Base-by-base conservation (phyloP, 176 grass and related monocot genomes). In the Calamus simplicifolius region DNA sequence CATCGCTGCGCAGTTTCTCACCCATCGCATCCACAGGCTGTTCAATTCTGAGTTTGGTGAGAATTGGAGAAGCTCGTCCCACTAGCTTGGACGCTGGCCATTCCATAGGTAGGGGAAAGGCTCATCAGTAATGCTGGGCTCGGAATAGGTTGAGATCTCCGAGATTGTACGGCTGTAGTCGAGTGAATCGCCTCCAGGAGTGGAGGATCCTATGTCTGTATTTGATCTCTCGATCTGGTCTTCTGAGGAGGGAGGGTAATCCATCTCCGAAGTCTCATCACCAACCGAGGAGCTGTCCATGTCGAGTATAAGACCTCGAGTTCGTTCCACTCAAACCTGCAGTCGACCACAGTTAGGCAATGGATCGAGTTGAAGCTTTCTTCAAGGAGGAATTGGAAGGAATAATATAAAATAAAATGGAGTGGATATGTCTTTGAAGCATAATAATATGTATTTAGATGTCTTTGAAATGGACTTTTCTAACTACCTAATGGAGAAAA, bases 91-190 rank as follows among this genome's bases (percentile, higher is more conserved):
- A 80, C 31, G 72, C 54, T 51, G 50, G 83, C 62, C 54, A 65
- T 61, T 29, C 61, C 23, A 25, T 28, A 2, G 51, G 43, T 15
- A 18, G 57, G 2, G 51, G 27, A 25, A 26, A 57, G 14, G 73
- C 52, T 87, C 83, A 59, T 82, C 90, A 2, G 61, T 69, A 13
- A 84, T 80, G 43, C 81, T 80, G 38, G 30, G 75, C 67, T 92
- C 93, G 12, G 81, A 98, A 75, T 81, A 92, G 19, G 93, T 66
- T 6, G 93, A 98, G 23, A 80, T 79, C 49, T 88, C 73, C 13
- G 93, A 98, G 69, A 78, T 74, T 23, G 84, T 89, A 49, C 93
- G 81, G 76, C 93, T 92, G 58, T 80, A 85, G 69, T 83, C 78
- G 38, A 71, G 72, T 5, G 70, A 71, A 48, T 81, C 73, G 18